Percentiles rank a stretch among this genome's conserved stretches.
These are phyloP conservation scores for Suaeda aralocaspica DNA, from an alignment of 148 eudicot species.

Conservation along the genomic window DNA sequence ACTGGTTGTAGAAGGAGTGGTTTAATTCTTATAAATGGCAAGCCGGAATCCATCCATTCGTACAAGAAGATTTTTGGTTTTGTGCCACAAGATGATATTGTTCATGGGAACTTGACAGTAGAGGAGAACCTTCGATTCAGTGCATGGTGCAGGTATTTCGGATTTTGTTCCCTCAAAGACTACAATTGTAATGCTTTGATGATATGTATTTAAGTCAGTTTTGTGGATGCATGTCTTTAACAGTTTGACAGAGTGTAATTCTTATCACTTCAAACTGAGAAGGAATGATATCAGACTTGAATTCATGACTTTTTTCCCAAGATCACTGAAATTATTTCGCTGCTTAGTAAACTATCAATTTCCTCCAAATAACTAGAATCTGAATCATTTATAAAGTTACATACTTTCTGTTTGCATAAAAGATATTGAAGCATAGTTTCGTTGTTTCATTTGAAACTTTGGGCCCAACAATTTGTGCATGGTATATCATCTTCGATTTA, in stretches of 20 bases:
- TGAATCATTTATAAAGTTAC: no score
- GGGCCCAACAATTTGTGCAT: no score
- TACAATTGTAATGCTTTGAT: constrained; percentile 3
- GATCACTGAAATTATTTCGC: background rate
- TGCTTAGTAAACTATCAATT: no score
- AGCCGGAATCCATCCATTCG: constrained; percentile 50
- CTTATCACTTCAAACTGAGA: background rate
- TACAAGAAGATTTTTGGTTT: constrained; percentile 69
- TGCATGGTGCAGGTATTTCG: constrained; percentile 68
- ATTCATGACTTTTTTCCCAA: background rate
- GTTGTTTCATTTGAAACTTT: no score
- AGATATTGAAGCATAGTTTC: no score
- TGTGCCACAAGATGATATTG: constrained; percentile 89
- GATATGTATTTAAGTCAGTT: no score
- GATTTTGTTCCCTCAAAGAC: constrained; percentile 1
- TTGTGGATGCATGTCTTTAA: no score
- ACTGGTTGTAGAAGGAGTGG: constrained; percentile 59
- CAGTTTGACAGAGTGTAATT: no score
- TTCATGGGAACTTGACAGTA: constrained; percentile 75
- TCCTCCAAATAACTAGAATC: no score
- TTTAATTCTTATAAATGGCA: constrained; percentile 55
- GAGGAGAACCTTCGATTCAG: constrained; percentile 86
- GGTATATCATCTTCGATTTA: no score
- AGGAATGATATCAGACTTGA: background rate
- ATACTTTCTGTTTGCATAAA: no score